Evolutionary conservation across 331 rosid species (phyloP), one percentile per base, ranked within the genome.

Genomic region (Telfairia occidentalis): DNA sequence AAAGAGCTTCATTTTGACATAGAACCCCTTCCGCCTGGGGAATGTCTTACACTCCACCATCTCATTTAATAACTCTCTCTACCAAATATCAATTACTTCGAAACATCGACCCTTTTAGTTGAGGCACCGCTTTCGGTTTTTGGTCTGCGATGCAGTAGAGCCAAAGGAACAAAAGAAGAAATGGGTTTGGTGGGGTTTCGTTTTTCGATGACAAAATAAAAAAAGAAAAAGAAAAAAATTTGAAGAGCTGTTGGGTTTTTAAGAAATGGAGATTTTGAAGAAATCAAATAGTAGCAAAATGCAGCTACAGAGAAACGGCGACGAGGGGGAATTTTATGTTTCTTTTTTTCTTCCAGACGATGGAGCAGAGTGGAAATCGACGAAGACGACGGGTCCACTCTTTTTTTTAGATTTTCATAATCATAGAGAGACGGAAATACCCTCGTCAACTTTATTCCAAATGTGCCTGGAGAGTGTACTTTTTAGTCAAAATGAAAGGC

Each of bases 1-100:
- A 5, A 82, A 53, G 75, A 95, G 87, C 85, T 87, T 95, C 99
- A 95, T 95, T 76, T 73, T 89, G 1, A 92, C 80, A 75, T 87
- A 85, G 79, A 89, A 85, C 0, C 92, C 90, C 76, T 81, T 76
- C 75, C 63, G 83, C 28, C 79, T 81, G 13, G 84, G 74, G 83
- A 80, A 29, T 76, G 66, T 79, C 71, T 83, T 76, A 13, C 58
- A 71, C 38, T 90, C 96, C 81, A 13, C 76, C 97, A 90, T 88
- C 77, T 63, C 84, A 90, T 87, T 87, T 60, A 42, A 75, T 55
- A 64, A 13, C n/a, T 23, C 42, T 60, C 42, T 16, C 1, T 12
- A 34, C 28, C 30, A 65, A 2, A 64, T 8, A 37, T 23, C 16
- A 15, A 26, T 9, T 8, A n/a, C 5, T 12, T 12, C 9, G 57